phyloP scores from a whole-genome alignment of 805 yeast genomes.

The Nakazawaea laoshanensis region DNA sequence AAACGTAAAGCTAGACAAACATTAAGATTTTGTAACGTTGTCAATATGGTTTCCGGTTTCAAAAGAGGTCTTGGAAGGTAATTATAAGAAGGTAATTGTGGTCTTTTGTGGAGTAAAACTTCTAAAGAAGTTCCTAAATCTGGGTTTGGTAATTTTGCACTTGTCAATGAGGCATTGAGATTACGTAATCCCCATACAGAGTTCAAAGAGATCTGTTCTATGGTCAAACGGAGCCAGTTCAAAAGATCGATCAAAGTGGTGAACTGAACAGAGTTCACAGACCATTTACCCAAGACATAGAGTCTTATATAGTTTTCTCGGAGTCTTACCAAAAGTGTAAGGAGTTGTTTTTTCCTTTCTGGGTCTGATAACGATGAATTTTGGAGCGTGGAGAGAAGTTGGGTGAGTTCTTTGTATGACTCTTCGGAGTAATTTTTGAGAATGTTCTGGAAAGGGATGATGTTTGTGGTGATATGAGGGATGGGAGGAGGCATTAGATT shows the following conservation, averaged over 20 bases:
- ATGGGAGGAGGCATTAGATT: constrained; percentile 31
- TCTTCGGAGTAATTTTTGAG: constrained; percentile 51
- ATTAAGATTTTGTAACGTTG: constrained; percentile 61
- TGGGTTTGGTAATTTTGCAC: constrained; percentile 89
- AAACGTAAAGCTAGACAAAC: constrained; percentile 65
- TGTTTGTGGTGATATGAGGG: constrained; percentile 69
- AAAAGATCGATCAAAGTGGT: constrained; percentile 75
- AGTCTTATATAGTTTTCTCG: constrained; percentile 80
- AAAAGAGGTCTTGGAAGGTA: constrained; percentile 42
- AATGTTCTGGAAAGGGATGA: constrained; percentile 54
- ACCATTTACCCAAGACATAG: constrained; percentile 88
- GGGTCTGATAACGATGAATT: constrained; percentile 44
- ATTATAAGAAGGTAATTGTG: constrained; percentile 60
- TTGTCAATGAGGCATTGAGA: constrained; percentile 63
- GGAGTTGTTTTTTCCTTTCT: constrained; percentile 56
- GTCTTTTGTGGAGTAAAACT: constrained; percentile 71
- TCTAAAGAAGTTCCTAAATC: constrained; percentile 84
- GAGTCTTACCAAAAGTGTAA: constrained; percentile 59
- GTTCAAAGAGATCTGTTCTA: constrained; percentile 65
- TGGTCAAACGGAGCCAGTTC: constrained; percentile 67
- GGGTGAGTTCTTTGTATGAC: constrained; percentile 54
- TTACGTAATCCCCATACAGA: constrained; percentile 58
- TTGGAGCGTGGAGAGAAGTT: constrained; percentile 52
- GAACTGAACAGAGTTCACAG: constrained; percentile 61
- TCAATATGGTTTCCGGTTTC: constrained; percentile 45